Evolutionary conservation across 164 flowering plant species (phyloP).

Genomic region (Magnolia officinalis): DNA sequence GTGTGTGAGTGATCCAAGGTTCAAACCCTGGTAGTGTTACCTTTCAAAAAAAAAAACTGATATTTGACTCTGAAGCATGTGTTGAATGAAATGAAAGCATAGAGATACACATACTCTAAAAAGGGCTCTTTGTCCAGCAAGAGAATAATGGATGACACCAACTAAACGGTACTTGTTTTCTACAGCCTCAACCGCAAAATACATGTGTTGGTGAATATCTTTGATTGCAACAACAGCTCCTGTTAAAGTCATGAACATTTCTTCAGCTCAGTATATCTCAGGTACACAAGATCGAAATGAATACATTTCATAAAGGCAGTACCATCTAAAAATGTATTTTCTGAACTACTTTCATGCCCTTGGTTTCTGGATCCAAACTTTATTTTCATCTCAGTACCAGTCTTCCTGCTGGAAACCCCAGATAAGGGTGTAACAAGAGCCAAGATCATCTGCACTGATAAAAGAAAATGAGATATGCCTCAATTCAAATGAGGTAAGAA

Average conservation of each 20-base stretch:
- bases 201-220: slow-evolving; percentile 88
- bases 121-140: slow-evolving; percentile 81
- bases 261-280: slow-evolving; percentile 8
- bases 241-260: slow-evolving; percentile 22
- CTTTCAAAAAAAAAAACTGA: background rate
- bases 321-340: slow-evolving; percentile 66
- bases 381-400: slow-evolving; percentile 21
- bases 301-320: slow-evolving; percentile 4
- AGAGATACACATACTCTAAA: slow-evolving; percentile 60
- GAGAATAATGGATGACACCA: slow-evolving; percentile 79
- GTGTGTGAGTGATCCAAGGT: too few relatives aligned
- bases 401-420: slow-evolving; percentile 24
- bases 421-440: slow-evolving; percentile 47
- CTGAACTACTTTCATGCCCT: slow-evolving; percentile 27
- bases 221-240: slow-evolving; percentile 87
- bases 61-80: slow-evolving; percentile 3
- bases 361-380: slow-evolving; percentile 24
- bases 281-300: slow-evolving; percentile 1
- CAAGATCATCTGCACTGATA: slow-evolving; percentile 54
- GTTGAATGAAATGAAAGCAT: slow-evolving; percentile 13
- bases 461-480: slow-evolving; percentile 18
- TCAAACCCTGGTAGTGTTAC: too few relatives aligned
- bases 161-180: slow-evolving; percentile 42
- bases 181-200: slow-evolving; percentile 58
- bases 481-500: slow-evolving; percentile 1